These are phyloP conservation scores for Microsporum ferrugineum DNA, from an alignment of 2,329 filamentous ascomycete genomes.

Conservation along the genomic window DNA sequence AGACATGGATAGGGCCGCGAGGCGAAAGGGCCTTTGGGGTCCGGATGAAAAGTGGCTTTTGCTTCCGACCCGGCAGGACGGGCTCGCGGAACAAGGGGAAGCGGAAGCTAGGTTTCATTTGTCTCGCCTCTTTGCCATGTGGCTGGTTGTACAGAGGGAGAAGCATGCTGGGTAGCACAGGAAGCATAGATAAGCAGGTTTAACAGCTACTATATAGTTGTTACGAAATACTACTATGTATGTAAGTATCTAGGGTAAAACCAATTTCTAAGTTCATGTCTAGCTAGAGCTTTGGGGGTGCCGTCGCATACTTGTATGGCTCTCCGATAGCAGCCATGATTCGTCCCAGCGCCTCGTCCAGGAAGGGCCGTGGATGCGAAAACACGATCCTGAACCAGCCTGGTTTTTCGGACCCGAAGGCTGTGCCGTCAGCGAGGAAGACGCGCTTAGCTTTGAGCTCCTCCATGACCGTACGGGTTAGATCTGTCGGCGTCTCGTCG, in stretches of 20 bases:
- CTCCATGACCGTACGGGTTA: slow-evolving; percentile 24
- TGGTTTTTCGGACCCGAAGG: slow-evolving; percentile 29
- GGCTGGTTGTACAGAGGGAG: background rate
- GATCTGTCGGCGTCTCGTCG: slow-evolving; percentile 17
- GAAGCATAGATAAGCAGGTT: background rate
- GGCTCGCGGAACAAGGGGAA: background rate
- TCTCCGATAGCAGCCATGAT: slow-evolving; percentile 16
- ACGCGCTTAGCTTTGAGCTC: slow-evolving; percentile 28
- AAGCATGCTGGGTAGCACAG: background rate
- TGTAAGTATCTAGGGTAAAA: background rate
- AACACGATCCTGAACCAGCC: slow-evolving; percentile 38
- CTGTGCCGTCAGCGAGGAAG: slow-evolving; percentile 26
- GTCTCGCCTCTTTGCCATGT: background rate
- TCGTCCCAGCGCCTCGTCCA: slow-evolving; percentile 26
- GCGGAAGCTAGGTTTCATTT: background rate
- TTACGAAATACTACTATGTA: no score
- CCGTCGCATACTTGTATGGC: background rate
- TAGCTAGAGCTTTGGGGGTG: background rate
- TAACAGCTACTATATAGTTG: background rate
- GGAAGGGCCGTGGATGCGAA: slow-evolving; percentile 22
- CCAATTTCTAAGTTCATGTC: background rate
- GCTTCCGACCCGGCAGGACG: background rate
- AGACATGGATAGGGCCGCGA: no score
- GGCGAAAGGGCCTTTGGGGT: no score
- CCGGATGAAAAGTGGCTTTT: background rate